These are phyloP conservation scores for Nicotiana attenuata DNA, from an alignment of 257 asterid species.

Conservation along the genomic window DNA sequence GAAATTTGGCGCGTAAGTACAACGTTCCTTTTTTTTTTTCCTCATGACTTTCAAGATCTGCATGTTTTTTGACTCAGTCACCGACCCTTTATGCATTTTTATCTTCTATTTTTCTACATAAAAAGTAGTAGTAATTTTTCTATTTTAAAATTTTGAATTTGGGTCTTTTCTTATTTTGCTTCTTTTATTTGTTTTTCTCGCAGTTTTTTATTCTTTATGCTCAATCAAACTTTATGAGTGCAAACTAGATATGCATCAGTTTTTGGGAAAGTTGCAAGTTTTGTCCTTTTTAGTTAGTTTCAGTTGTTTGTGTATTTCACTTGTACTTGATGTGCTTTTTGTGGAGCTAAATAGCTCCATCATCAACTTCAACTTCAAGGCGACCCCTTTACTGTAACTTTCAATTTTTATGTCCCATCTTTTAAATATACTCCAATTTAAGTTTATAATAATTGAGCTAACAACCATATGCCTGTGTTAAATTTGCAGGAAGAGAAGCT, in stretches of 20 bases:
- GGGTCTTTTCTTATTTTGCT: neutral
- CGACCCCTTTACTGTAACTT: conserved; percentile 19
- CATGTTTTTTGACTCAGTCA: conserved; percentile 55
- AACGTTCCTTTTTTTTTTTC: conserved; percentile 17
- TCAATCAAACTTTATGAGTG: neutral
- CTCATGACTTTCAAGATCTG: conserved; percentile 35
- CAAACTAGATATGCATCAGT: neutral
- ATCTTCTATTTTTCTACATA: conserved; percentile 4
- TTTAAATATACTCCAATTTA: conserved; percentile 9
- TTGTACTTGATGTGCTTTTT: conserved; percentile 13
- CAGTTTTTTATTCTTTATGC: neutral
- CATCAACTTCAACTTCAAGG: conserved; percentile 25
- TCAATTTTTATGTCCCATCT: conserved; percentile 8
- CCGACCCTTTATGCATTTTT: conserved; percentile 7
- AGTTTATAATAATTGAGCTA: conserved; percentile 16
- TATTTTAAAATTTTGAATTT: neutral
- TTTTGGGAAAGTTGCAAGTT: conserved; percentile 1
- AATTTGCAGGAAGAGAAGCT: conserved; percentile 60
- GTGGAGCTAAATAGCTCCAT: conserved; percentile 29
- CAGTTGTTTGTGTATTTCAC: neutral
- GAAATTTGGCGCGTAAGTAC: conserved; percentile 53
- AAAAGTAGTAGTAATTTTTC: neutral
- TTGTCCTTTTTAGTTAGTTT: conserved; percentile 2
- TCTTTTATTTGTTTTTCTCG: neutral
- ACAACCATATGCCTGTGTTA: conserved; percentile 21